A percentile compares a stretch with the other conserved stretches of the same genome.
phyloP scores from a whole-genome alignment of 176 grass and related monocot species.

The Echinochloa phyllopogon region DNA sequence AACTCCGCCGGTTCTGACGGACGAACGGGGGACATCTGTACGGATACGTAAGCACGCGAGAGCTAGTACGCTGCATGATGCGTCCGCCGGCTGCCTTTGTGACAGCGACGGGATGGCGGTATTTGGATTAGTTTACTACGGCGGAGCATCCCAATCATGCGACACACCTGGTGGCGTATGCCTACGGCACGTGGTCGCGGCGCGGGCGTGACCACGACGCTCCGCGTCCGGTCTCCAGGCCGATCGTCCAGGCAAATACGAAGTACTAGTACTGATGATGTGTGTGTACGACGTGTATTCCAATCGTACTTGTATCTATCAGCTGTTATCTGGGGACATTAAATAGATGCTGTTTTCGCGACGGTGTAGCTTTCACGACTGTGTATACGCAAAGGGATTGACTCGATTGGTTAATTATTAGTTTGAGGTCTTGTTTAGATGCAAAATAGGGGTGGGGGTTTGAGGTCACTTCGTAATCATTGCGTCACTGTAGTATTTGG shows the following conservation, averaged over 20 bases:
- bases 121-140: background rate
- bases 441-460: too few relatives aligned
- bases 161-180: background rate
- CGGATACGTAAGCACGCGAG: background rate
- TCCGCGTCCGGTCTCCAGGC: background rate
- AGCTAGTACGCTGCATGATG: background rate
- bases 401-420: background rate
- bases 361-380: constrained; percentile 20
- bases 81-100: background rate
- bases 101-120: background rate
- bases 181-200: background rate
- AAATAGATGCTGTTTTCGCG: background rate
- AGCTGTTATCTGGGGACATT: background rate
- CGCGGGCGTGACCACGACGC: background rate
- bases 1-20: background rate
- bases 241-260: background rate
- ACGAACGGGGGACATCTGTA: background rate
- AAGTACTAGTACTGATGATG: background rate
- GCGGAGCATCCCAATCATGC: background rate
- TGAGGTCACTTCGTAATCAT: too few relatives aligned
- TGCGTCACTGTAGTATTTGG: too few relatives aligned
- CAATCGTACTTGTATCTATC: background rate
- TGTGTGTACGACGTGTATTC: background rate
- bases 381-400: constrained; percentile 25
- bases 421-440: too few relatives aligned